Evolutionary conservation across 305 asterid species (phyloP).

Genomic region (Fraxinus nigra): DNA sequence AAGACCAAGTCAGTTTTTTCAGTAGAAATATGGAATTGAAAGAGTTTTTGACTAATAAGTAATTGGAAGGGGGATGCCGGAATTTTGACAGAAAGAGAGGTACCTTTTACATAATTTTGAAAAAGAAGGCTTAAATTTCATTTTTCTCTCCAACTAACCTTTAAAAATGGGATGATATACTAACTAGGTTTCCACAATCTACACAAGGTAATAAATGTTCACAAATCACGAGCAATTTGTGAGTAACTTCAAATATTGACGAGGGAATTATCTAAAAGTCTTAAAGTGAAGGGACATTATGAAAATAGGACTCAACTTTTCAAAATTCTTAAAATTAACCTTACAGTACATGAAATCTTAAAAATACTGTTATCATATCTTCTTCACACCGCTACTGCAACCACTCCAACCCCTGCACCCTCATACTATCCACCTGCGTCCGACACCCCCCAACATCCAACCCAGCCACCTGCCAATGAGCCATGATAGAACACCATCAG

Average conservation of each 20-base stretch:
- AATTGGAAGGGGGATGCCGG: neutral
- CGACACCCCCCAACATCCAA: neutral
- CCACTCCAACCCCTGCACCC: neutral
- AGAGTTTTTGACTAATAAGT: neutral
- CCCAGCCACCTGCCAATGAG: neutral
- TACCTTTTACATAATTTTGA: neutral
- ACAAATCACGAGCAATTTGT: neutral
- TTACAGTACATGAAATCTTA: neutral
- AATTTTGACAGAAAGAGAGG: neutral
- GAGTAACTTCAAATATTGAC: neutral
- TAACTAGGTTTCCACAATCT: neutral
- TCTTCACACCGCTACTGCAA: neutral
- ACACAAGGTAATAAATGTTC: neutral
- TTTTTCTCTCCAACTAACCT: neutral
- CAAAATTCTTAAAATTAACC: neutral
- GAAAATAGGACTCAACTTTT: neutral
- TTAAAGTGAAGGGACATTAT: neutral
- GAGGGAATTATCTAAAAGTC: neutral
- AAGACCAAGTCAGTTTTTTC: neutral
- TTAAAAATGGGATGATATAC: neutral
- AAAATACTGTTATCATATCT: neutral
- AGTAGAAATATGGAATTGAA: neutral
- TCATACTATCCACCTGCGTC: neutral
- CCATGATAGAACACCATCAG: neutral
- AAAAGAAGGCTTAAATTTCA: neutral